Evolutionary conservation across 495 filamentous ascomycete genomes (phyloP), one percentile per base, ranked within the genome.

Genomic region (Xylaria bambusicola): DNA sequence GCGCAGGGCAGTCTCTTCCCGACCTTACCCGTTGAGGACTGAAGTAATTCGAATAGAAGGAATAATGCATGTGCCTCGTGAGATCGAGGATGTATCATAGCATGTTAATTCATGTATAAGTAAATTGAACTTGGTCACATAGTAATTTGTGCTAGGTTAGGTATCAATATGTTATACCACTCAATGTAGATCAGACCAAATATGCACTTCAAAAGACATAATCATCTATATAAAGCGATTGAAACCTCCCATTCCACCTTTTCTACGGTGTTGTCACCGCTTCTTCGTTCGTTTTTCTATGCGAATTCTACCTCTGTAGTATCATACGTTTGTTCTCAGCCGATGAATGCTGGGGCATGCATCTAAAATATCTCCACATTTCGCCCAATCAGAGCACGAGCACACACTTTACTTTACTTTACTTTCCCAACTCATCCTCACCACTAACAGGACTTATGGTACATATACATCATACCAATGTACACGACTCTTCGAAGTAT

Each of bases 1-100:
- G 82, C 57, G 65, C 85, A 58, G 17, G 56, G 62, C 18, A 66
- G 62, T 9, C 62, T 79, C 27, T 78, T 78, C 53, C 76, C 76
- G 31, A 68, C 67, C 5, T 23, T 75, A 1, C 40, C 69, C 9
- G 60, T 71, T 10, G 72, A 75, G 58, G 69, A 74, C 47, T 69
- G 46, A 58, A 27, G 51, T 21, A 46, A 26, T 12, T 12, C 23
- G 40, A 52, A 46, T 9, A 18, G n/a, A 20, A 45, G 24, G 6
- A 23, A 35, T 41, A 10, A 48, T 15, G 26, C 23, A 24, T 33
- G n/a, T 45, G 20, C 17, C 21, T 17, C 45, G 12, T 44, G 41
- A 44, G 24, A 33, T 12, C 38, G 23, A 26, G 24, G 17, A 26
- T 46, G 29, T 56, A 47, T 35, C 12, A 24, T 29, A 46, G 38